Evolutionary conservation across 2,329 filamentous ascomycete species (phyloP), one percentile per base, ranked within the genome.

Genomic region (Botrytis deweyae): DNA sequence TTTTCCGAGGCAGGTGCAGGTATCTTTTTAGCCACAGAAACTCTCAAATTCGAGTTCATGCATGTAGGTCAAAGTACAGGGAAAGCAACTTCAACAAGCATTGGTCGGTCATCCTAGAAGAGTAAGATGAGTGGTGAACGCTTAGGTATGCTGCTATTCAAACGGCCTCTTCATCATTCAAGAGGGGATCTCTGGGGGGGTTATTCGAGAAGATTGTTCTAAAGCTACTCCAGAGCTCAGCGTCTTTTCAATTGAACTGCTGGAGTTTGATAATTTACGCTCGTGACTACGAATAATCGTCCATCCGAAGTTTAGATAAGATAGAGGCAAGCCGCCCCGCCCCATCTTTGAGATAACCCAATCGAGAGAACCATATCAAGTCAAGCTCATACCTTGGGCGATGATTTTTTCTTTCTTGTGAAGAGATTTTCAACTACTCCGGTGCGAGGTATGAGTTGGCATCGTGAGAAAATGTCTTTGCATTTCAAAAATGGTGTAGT

Each of bases 31-130:
- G 66, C 66, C 66, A 68, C 66, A 68, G 40, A 12, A 16, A 58
- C 66, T 58, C 18, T 72, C 40, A 55, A 61, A 68, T 68, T 52
- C 63, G 33, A 68, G 71, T 72, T 72, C 71, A 72, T 72, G 71
- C 71, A 72, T 68, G 71, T 72, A 69, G 71, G 55, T 71, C 42
- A 22, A 64, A 49, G 25, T 58, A 58, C 66, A 52, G 69, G 69
- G 44, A 25, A 40, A 71, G 42, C 46, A 66, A 62, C 44, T 62
- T 44, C 44, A 59, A 61, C n/a, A 16, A 70, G 55, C 36, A 59
- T 69, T 69, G 66, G 38, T 36, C 38, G 49, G 38, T 36, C 38
- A 61, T 59, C 38, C 67, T 36, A 70, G 67, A 62, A 22, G 58
- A 20, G n/a, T 61, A 44, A 44, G 36, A 58, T 42, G 52, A 61